Conservation (phyloP, 495 filamentous ascomycete species). For the Massariosphaeria phaeospora region DNA sequence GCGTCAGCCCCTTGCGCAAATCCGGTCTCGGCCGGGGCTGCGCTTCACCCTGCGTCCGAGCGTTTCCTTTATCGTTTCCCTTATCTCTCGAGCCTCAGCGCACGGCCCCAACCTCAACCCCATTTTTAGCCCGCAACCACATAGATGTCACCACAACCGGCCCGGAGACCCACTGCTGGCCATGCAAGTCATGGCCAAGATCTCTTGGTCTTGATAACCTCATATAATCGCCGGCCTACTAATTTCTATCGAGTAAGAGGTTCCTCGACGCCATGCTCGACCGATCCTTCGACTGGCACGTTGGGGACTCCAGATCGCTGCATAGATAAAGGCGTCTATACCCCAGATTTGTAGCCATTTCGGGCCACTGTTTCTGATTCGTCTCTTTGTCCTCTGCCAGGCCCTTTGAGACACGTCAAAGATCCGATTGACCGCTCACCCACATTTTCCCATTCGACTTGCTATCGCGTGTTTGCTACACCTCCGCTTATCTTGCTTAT, state of each 20-base stretch:
- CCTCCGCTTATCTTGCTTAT: conserved; percentile 30
- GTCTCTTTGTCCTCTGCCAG: conserved; percentile 24
- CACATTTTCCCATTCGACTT: not conserved
- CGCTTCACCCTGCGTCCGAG: too few species aligned
- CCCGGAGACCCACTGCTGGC: conserved; percentile 9
- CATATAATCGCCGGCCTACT: conserved; percentile 19
- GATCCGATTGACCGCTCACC: too few species aligned
- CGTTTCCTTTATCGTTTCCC: not conserved
- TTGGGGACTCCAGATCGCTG: conserved; percentile 6
- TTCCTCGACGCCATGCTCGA: not conserved
- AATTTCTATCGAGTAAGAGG: conserved; percentile 34
- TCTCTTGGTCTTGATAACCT: conserved; percentile 26
- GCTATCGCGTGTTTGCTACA: not conserved
- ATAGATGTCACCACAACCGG: not conserved
- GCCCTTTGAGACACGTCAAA: too few species aligned
- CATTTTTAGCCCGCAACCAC: conserved; percentile 2
- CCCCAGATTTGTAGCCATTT: conserved; percentile 24
- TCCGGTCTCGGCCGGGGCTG: not conserved
- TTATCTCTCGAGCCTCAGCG: conserved; percentile 22
- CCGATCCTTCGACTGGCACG: conserved; percentile 8
- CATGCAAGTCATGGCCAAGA: not conserved
- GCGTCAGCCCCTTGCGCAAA: conserved; percentile 15
- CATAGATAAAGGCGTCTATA: conserved; percentile 33
- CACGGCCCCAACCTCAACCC: not conserved
- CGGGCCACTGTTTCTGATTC: conserved; percentile 11